Base-by-base conservation (phyloP, 805 yeast species). In the Spathaspora boniae region DNA sequence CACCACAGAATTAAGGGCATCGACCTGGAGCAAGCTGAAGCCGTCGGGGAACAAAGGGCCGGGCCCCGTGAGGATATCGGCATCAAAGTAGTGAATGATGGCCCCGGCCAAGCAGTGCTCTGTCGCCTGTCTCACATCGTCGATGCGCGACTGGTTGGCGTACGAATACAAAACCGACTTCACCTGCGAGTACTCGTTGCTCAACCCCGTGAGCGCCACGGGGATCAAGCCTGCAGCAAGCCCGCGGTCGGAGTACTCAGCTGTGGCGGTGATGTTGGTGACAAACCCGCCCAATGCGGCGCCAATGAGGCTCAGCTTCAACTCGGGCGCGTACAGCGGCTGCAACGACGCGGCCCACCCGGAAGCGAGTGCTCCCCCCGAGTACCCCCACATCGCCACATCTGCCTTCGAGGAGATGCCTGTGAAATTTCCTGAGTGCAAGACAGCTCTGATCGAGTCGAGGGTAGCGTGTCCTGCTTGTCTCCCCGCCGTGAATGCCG, bases 201-300 rank as follows among this genome's bases (percentile, higher is more conserved):
- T 37, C 27, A 64, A 46, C 3, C 70, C 69, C 20, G 46, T 43
- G 11, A 64, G 37, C 5, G 59, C 68, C 32, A 36, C 37, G 2
- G 60, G 54, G 16, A 51, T 47, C 16, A 64, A 46, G 4, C 65
- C 68, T 3, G 66, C 50, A 25, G 50, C 54, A 7, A 48, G 2
- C 5, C 48, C 43, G 5, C 62, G 62, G 22, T 54, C 60, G 19
- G 51, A 44, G 11, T 46, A 41, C 5, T 36, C 41, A 4, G 54
- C 51, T 1, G 58, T 51, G 14, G 48, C 51, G 7, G 63, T 56
- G n/a, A 63, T 45, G 33, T 63, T 60, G 16, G 60, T 52, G 12
- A 58, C 62, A 50, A 60, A 51, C 2, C 69, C 69, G 6, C 69
- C 69, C 16, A 61, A 20, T 1, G 64, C 62, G n/a, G 50, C 61